phyloP scores from a whole-genome alignment of 768 basidiomycete genomes.

The Trametes gibbosa region DNA sequence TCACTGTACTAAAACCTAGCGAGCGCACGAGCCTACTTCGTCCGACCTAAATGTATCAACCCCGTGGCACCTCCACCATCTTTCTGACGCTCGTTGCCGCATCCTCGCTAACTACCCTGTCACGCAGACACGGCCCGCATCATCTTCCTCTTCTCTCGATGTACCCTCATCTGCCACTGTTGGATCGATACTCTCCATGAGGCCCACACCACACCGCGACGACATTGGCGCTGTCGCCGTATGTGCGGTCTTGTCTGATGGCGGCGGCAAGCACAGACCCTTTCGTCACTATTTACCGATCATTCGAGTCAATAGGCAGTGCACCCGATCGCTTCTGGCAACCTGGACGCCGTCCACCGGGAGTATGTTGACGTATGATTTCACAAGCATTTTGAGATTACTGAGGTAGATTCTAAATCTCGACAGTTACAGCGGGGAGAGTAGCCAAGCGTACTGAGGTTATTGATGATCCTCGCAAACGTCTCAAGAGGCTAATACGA shows the following conservation, averaged over 20 bases:
- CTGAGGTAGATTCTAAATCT: no score
- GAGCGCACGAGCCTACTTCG: no score
- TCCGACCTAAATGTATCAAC: not conserved
- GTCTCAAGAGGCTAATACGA: no score
- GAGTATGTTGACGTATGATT: no score
- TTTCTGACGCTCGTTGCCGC: not conserved
- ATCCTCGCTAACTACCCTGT: constrained; percentile 3
- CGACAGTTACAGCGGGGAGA: no score
- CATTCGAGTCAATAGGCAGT: constrained; percentile 4
- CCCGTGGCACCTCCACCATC: constrained; percentile 11
- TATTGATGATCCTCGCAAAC: no score
- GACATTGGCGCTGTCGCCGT: no score
- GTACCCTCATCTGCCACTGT: not conserved
- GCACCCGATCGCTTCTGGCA: not conserved
- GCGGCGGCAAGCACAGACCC: not conserved
- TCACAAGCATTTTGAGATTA: no score
- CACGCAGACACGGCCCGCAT: constrained; percentile 8
- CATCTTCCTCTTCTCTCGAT: constrained; percentile 9
- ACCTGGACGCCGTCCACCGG: no score
- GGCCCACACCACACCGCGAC: not conserved
- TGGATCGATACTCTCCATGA: not conserved
- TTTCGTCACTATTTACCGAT: not conserved
- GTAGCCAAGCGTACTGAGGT: no score
- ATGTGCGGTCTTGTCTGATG: no score
- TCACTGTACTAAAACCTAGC: no score